Conservation (phyloP, 805 yeast species). For the Kodamaea restingae region DNA sequence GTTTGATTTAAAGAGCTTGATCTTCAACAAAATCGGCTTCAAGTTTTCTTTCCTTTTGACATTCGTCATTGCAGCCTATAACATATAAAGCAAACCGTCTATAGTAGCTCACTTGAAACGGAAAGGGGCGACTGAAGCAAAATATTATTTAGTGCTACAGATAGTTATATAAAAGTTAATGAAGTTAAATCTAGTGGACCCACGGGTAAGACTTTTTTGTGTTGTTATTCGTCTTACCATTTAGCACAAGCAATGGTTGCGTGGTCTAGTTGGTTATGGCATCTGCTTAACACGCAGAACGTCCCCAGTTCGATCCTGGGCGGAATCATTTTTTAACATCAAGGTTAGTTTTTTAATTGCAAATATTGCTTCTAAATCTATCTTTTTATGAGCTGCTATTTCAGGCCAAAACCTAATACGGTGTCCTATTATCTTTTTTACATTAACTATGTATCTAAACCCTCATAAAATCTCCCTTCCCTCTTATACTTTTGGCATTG, state of each 20-base stretch:
- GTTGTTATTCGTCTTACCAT: no score
- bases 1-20: slow-evolving; percentile 46
- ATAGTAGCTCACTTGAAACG: no score
- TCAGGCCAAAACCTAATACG: no score
- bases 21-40: slow-evolving; percentile 60
- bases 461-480: neutral
- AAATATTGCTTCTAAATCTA: no score
- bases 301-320: slow-evolving; percentile 99
- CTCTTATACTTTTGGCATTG: slow-evolving; percentile 31
- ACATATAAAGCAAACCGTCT: slow-evolving; percentile 2
- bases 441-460: slow-evolving; percentile 1
- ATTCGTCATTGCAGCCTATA: slow-evolving; percentile 7
- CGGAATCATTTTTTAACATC: slow-evolving; percentile 61
- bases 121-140: no score
- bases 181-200: no score
- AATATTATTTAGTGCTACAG: no score
- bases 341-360: no score
- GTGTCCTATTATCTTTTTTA: no score
- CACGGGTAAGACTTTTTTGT: neutral
- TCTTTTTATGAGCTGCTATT: no score
- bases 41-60: slow-evolving; percentile 44
- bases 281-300: slow-evolving; percentile 99
- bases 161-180: no score
- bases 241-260: no score
- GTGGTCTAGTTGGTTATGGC: slow-evolving; percentile 99